Conservation (phyloP, 805 yeast species). For the Myxozyma geophila region DNA sequence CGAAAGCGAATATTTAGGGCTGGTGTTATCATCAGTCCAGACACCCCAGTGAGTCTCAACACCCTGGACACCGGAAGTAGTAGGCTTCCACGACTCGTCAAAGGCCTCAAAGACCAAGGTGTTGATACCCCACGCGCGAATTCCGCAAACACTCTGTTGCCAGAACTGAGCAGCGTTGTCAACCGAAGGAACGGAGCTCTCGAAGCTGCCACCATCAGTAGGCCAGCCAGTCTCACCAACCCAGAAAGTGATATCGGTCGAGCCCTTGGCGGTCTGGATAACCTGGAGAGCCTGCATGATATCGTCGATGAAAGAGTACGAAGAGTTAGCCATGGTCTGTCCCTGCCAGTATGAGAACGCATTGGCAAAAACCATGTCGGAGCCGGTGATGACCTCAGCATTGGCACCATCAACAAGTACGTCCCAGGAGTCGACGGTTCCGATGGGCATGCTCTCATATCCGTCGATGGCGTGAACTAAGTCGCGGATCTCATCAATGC, state of each 20-base stretch:
- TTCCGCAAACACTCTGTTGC: constrained; percentile 88
- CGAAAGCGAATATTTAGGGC: constrained; percentile 28
- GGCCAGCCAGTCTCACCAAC: constrained; percentile 99
- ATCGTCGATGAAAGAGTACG: constrained; percentile 93
- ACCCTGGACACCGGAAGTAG: constrained; percentile 73
- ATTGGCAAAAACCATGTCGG: constrained; percentile 88
- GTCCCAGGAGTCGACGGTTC: constrained; percentile 97
- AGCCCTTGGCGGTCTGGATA: constrained; percentile 84
- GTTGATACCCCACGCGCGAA: constrained; percentile 95
- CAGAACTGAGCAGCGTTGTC: constrained; percentile 79
- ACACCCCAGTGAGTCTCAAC: constrained; percentile 98
- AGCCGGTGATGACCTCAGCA: constrained; percentile 70
- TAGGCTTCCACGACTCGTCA: constrained; percentile 96
- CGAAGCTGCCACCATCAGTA: constrained; percentile 76
- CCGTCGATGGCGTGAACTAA: constrained; percentile 72
- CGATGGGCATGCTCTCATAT: constrained; percentile 54
- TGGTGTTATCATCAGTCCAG: constrained; percentile 53
- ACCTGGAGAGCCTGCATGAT: constrained; percentile 95
- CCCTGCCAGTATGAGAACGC: constrained; percentile 99
- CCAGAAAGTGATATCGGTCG: constrained; percentile 86
- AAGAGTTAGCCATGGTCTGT: constrained; percentile 78
- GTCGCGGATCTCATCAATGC: constrained; percentile 65
- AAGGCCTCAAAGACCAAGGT: constrained; percentile 92
- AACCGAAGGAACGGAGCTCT: constrained; percentile 66
- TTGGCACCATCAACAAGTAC: constrained; percentile 79